Base-by-base conservation (phyloP, 352 stramenopile species). In the Chrysophaeum taylorii region DNA sequence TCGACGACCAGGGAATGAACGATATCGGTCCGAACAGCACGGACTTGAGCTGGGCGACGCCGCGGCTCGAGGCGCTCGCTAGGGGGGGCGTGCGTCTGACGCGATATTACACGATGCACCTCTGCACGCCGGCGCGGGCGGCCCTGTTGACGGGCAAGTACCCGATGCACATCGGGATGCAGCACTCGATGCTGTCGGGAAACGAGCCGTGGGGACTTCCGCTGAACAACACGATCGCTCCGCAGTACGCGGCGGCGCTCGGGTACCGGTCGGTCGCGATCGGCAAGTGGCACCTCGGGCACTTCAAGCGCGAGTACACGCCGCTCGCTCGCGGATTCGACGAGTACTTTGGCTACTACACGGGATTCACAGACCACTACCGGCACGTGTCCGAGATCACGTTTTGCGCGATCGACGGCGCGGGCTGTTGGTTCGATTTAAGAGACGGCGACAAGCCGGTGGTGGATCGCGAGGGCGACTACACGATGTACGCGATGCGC, bases 271-370 rank as follows among this genome's bases (percentile, higher is more conserved):
- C 69, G 2, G 54, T 70, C 52, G 64, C 70, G 69, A 33, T 73
- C 12, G 69, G 69, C 60, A 73, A 73, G 61, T 73, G 69, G 69
- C 69, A 73, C 36, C 50, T 70, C 0, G 69, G 69, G 7, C 42
- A 64, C 62, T 70, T 52, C 61, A 42, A 66, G 9, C 23, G 23
- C 9, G 14, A 43, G 14, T 67, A 50, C 25, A 5, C 42, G 7
- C 69, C 69, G 37, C 63, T 41, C 23, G 0, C 60, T 9, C 57
- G 69, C 15, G 69, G 69, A 31, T 73, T 73, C 33, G 54, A 71
- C 61, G 52, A 5, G 41, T 73, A 62, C 31, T 39, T 73, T 14
- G 69, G 69, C 37, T 73, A 45, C 39, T 45, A 45, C 39, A 45
- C 12, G 12, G 39, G 39, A 12, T 45, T 45, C 39, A 21, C 12